These are phyloP conservation scores for Leishmania tropica DNA, from an alignment of 208 protist species.

Conservation along the genomic window DNA sequence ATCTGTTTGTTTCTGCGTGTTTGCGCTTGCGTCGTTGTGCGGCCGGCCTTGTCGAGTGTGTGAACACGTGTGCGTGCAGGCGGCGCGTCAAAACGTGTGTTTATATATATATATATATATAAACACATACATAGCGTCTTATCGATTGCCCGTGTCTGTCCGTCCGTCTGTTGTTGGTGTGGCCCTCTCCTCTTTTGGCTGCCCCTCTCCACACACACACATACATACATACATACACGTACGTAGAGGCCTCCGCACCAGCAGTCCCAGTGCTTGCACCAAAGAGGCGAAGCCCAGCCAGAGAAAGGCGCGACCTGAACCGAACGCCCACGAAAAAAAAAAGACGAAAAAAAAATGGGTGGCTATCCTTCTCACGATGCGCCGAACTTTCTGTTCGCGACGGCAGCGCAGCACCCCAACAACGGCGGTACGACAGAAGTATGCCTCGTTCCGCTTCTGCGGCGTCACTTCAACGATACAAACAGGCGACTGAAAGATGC, in stretches of 20 bases:
- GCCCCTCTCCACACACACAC: neutral
- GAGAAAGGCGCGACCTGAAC: neutral
- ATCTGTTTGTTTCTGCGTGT: slow-evolving; percentile 4
- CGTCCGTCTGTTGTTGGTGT: neutral
- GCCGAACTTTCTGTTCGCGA: slow-evolving; percentile 77
- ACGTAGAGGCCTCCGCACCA: neutral
- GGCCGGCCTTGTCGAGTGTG: neutral
- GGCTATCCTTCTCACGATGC: slow-evolving; percentile 88
- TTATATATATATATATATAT: too few relatives aligned
- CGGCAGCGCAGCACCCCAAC: slow-evolving; percentile 59
- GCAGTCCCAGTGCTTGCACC: neutral
- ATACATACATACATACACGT: neutral
- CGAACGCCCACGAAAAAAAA: neutral
- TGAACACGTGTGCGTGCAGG: neutral
- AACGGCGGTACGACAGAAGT: slow-evolving; percentile 58
- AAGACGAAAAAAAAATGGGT: slow-evolving; percentile 51
- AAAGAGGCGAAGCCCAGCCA: neutral
- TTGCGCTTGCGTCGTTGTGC: neutral
- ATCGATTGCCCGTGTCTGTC: neutral
- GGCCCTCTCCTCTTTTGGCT: neutral
- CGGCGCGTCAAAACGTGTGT: too few relatives aligned
- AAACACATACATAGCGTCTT: too few relatives aligned
- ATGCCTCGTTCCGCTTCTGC: slow-evolving; percentile 77
- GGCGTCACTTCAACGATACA: slow-evolving; percentile 87
- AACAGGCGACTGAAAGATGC: slow-evolving; percentile 70